Evolutionary conservation across 352 stramenopile genomes (phyloP).

Genomic region (Globisporangium perplexum): DNA sequence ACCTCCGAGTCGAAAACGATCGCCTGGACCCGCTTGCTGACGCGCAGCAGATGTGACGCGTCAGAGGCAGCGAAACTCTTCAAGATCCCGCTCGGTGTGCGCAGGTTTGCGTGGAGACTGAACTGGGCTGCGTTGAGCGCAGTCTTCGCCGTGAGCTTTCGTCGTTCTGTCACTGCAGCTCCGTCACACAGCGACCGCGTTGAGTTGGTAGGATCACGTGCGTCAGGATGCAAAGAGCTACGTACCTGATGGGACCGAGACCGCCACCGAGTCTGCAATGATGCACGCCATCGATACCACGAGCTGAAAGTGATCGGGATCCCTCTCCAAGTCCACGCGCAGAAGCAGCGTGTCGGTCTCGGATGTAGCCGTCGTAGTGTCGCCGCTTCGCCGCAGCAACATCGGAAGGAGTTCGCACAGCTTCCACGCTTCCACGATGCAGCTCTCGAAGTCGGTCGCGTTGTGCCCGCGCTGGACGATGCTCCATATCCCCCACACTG

Average conservation of each 20-base stretch:
- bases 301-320: conserved; percentile 20
- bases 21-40: too few relatives aligned
- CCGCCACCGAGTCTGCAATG: conserved; percentile 20
- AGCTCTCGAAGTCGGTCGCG: conserved; percentile 9
- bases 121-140: conserved; percentile 5
- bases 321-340: conserved; percentile 8
- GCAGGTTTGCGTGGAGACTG: conserved; percentile 17
- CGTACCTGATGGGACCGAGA: conserved; percentile 22
- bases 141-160: not conserved
- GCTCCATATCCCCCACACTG: conserved; percentile 15
- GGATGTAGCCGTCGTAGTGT: not conserved
- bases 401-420: conserved; percentile 16
- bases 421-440: conserved; percentile 17
- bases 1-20: too few relatives aligned
- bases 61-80: too few relatives aligned
- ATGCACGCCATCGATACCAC: conserved; percentile 24
- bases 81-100: not conserved
- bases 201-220: too few relatives aligned
- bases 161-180: conserved; percentile 3
- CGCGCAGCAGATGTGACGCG: too few relatives aligned
- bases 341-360: conserved; percentile 8
- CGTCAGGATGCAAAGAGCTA: too few relatives aligned
- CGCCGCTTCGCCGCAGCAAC: not conserved
- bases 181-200: not conserved
- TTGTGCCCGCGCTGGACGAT: conserved; percentile 15